Percentiles rank a stretch among this genome's conserved stretches.
Evolutionary conservation across 1,284 basidiomycete species (phyloP).

Genomic region (Puccinia hordei): DNA sequence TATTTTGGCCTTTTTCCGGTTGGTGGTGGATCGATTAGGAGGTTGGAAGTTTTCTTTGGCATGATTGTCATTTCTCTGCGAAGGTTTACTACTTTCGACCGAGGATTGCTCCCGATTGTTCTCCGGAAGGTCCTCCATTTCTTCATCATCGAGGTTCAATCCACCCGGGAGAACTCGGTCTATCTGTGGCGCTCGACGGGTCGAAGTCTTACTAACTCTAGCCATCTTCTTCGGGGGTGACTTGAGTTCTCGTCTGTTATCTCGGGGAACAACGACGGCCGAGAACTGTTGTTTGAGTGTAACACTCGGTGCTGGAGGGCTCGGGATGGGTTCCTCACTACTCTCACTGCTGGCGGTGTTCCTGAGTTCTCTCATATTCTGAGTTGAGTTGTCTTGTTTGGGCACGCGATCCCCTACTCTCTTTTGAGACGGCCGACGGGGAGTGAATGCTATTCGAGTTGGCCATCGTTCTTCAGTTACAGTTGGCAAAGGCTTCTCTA

Average conservation of each 20-base stretch:
- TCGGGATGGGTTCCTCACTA: slow-evolving; percentile 8
- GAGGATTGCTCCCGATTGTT: slow-evolving; percentile 10
- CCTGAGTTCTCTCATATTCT: slow-evolving; percentile 1
- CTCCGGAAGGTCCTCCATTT: slow-evolving; percentile 22
- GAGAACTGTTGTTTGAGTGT: slow-evolving; percentile 11
- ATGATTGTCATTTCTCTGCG: not conserved
- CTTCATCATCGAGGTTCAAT: slow-evolving; percentile 32
- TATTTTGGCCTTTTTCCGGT: slow-evolving; percentile 12
- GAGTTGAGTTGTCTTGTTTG: not conserved
- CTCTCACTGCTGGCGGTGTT: slow-evolving; percentile 14
- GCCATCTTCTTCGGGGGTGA: slow-evolving; percentile 39
- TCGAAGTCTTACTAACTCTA: slow-evolving; percentile 2
- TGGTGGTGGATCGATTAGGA: not conserved
- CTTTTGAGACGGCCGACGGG: slow-evolving; percentile 40
- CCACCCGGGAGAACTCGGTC: slow-evolving; percentile 19
- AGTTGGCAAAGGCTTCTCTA: slow-evolving; percentile 21
- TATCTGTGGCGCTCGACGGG: slow-evolving; percentile 10
- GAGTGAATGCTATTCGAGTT: slow-evolving; percentile 38
- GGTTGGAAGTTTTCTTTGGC: not conserved
- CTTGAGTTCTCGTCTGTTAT: slow-evolving; percentile 5
- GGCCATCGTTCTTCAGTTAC: slow-evolving; percentile 33
- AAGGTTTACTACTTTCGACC: not conserved
- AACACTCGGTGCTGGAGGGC: not conserved
- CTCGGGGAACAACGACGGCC: slow-evolving; percentile 27
- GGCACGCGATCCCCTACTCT: not conserved